These are phyloP conservation scores for Russula griseocarnosa DNA, from an alignment of 768 basidiomycete species.

Conservation along the genomic window DNA sequence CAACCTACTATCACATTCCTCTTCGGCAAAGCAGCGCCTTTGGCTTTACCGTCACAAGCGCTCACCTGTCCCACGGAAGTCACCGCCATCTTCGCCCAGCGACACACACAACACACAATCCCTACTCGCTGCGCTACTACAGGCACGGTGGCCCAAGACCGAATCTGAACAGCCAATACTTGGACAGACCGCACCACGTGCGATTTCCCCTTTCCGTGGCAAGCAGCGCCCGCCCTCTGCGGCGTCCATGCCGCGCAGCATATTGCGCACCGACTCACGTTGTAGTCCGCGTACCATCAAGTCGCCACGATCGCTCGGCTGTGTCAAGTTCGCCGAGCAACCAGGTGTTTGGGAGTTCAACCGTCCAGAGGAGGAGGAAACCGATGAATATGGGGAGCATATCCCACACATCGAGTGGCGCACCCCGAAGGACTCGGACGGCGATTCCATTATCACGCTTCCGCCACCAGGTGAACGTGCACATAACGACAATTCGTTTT, in stretches of 20 bases:
- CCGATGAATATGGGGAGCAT: background rate
- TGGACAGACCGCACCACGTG: conserved; percentile 28
- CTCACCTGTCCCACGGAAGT: conserved; percentile 31
- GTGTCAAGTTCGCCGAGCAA: conserved; percentile 27
- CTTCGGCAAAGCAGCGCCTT: conserved; percentile 38
- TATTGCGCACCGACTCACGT: conserved; percentile 26
- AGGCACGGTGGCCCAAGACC: conserved; percentile 28
- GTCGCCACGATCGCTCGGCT: conserved; percentile 23
- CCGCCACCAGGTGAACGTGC: conserved; percentile 30
- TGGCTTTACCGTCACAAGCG: conserved; percentile 49
- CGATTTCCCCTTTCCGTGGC: conserved; percentile 26
- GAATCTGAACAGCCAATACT: conserved; percentile 28
- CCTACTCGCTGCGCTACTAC: conserved; percentile 27
- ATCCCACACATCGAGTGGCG: conserved; percentile 16
- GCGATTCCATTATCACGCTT: conserved; percentile 28
- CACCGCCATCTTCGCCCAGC: conserved; percentile 20
- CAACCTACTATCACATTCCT: conserved; percentile 29
- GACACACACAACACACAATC: conserved; percentile 21
- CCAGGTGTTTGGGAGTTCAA: conserved; percentile 24
- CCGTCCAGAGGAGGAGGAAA: conserved; percentile 18
- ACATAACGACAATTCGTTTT: conserved; percentile 23
- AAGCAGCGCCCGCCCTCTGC: conserved; percentile 25
- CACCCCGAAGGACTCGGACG: conserved; percentile 18
- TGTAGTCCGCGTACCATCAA: conserved; percentile 18
- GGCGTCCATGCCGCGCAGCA: conserved; percentile 28